A percentile compares a stretch with the other conserved stretches of the same genome.
Conservation (phyloP, 2,329 filamentous ascomycete genomes). For the Blumeriella jaapii region DNA sequence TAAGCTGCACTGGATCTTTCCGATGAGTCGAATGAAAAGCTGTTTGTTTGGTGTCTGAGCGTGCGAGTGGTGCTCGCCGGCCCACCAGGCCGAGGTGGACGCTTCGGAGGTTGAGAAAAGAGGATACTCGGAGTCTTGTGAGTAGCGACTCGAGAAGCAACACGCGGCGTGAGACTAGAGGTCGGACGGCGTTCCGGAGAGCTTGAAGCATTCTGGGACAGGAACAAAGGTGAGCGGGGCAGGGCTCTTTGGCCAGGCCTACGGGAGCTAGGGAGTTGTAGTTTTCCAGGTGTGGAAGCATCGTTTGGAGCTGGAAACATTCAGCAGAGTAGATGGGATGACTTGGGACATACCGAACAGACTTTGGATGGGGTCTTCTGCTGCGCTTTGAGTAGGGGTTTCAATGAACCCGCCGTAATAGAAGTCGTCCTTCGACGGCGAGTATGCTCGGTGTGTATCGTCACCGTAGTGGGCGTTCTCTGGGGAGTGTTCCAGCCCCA, state of each 20-base stretch:
- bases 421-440: conserved; percentile 20
- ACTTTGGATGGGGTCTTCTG: conserved; percentile 5
- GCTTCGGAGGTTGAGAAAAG: conserved; percentile 24
- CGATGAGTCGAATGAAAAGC: conserved; percentile 27
- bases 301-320: conserved; percentile 19
- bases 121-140: conserved; percentile 24
- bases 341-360: conserved; percentile 12
- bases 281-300: conserved; percentile 20
- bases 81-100: conserved; percentile 11
- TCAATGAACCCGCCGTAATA: conserved; percentile 24
- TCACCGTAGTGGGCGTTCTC: conserved; percentile 1
- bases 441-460: conserved; percentile 4
- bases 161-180: conserved; percentile 19
- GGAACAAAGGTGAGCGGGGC: conserved; percentile 26
- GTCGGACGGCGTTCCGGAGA: conserved; percentile 22
- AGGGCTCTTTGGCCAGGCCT: conserved; percentile 14
- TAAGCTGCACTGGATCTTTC: conserved; percentile 25
- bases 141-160: conserved; percentile 16
- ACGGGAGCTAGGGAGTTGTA: conserved; percentile 8
- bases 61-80: conserved; percentile 12
- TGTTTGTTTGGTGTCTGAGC: conserved; percentile 28
- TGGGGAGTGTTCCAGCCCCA: not conserved
- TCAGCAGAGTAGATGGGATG: conserved; percentile 7
- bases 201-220: conserved; percentile 25
- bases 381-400: conserved; percentile 9